Evolutionary conservation across 805 yeast species (phyloP).

Genomic region (Sugiyamaella chiloensis): DNA sequence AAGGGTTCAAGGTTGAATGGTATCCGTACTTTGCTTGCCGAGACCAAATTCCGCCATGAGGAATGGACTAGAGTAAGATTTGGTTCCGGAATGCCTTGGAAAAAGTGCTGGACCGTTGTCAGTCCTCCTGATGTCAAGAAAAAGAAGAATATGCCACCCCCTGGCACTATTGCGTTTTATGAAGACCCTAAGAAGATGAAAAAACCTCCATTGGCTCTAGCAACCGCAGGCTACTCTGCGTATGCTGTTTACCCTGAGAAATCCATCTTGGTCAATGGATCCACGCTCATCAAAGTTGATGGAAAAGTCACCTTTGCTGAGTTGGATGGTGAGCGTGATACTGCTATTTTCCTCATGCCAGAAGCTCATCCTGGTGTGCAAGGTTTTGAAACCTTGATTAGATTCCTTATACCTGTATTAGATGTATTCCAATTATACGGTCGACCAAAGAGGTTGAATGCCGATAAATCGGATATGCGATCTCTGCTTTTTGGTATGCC

Average conservation of each 20-base stretch:
- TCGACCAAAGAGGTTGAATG: conserved; percentile 69
- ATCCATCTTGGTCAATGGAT: conserved; percentile 72
- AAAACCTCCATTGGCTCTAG: conserved; percentile 76
- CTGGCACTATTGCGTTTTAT: conserved; percentile 73
- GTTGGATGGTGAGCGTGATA: conserved; percentile 45
- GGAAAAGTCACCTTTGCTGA: conserved; percentile 55
- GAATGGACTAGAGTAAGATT: conserved; percentile 95
- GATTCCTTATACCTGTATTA: conserved; percentile 70
- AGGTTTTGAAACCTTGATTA: conserved; percentile 78
- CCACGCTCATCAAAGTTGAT: conserved; percentile 85
- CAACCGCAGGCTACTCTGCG: conserved; percentile 64
- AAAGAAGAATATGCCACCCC: conserved; percentile 38
- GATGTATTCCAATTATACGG: conserved; percentile 81
- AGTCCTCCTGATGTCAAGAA: conserved; percentile 48
- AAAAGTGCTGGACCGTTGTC: conserved; percentile 85
- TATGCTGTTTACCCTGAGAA: conserved; percentile 93
- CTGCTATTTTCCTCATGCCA: conserved; percentile 77
- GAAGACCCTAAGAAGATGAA: conserved; percentile 65
- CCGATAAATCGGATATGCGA: conserved; percentile 62
- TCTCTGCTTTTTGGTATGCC: conserved; percentile 81
- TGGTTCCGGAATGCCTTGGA: conserved; percentile 98
- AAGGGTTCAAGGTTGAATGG: conserved; percentile 86
- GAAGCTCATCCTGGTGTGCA: conserved; percentile 77
- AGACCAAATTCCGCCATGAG: conserved; percentile 79
- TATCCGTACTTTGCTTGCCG: conserved; percentile 78